Base-by-base conservation (phyloP, 148 eudicot species). In the Rhododendron kiyosumense region DNA sequence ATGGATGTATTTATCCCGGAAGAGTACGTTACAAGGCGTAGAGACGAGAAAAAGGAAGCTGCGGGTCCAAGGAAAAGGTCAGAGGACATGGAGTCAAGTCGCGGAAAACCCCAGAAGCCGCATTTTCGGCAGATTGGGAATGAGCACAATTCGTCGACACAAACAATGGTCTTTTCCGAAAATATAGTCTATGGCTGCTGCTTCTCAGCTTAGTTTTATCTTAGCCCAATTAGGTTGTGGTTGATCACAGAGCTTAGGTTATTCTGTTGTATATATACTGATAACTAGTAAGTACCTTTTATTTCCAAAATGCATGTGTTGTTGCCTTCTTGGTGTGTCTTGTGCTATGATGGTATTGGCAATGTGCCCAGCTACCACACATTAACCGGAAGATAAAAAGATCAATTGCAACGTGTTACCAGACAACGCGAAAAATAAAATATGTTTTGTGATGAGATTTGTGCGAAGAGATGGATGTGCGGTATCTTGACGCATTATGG, bases 1-100 rank as follows among this genome's bases (percentile, higher is more conserved):
- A 86, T 88, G 89, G 92, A 90, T 81, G 90, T 90, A 1, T 90
- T 83, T 78, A 88, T 88, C n/a, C 86, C 90, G 2, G 90, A 90
- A 78, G 92, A 88, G 24, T 90, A 90, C 78, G 84, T 85, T 63
- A 13, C 76, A 0, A 80, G 79, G 67, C 49, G 92, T 26, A 85
- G 92, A 30, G 75, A 63, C n/a, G 92, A 88, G 89, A 87, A 84
- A 78, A 76, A 49, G 71, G 90, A 82, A 2, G 86, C 80, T 12
- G 49, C 63, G 2, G 24, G 2, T 11, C 78, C 65, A 17, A 51
- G 65, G 17, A 22, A 32, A 20, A 54, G 69, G 65, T 28, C 78
- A n/a, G n/a, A 54, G 17, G 78, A 48, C 10, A 48, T 6, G 79
- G 48, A 11, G 24, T 51, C 81, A 1, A 46, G 51, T 32, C 14